A percentile compares a stretch with the other conserved stretches of the same genome.
These are phyloP conservation scores for Choiromyces venosus DNA, from an alignment of 495 filamentous ascomycete genomes.

Conservation along the genomic window DNA sequence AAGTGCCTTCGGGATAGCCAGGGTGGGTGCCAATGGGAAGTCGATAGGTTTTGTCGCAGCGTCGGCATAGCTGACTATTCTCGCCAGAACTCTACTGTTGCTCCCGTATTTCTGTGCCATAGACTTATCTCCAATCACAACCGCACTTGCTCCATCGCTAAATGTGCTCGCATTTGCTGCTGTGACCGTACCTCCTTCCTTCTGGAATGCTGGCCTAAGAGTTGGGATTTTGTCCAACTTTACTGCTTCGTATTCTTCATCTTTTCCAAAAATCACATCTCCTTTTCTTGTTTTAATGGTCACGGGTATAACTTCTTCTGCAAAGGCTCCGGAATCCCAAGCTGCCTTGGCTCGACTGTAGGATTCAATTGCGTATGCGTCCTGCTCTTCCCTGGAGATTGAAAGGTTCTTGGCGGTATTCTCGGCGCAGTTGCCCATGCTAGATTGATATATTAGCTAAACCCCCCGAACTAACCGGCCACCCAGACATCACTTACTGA, in stretches of 20 bases:
- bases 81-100: constrained; percentile 69
- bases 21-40: constrained; percentile 88
- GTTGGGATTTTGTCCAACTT: constrained; percentile 77
- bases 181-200: constrained; percentile 83
- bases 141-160: constrained; percentile 89
- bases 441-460: background rate
- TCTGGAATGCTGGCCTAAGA: constrained; percentile 85
- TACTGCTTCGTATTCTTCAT: constrained; percentile 82
- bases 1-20: constrained; percentile 86
- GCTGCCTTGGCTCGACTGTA: constrained; percentile 84
- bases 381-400: constrained; percentile 76
- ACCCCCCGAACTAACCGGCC: background rate
- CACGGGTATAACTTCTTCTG: constrained; percentile 80
- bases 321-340: constrained; percentile 74
- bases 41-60: constrained; percentile 90
- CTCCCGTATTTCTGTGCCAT: constrained; percentile 69
- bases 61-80: constrained; percentile 80
- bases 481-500: constrained; percentile 47
- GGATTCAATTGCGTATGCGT: constrained; percentile 79
- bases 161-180: constrained; percentile 88
- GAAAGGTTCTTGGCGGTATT: constrained; percentile 81
- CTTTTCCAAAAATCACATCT: constrained; percentile 66
- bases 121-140: constrained; percentile 73
- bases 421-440: constrained; percentile 96
- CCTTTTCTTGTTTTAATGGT: constrained; percentile 80